Conservation (phyloP, 768 basidiomycete species). For the Suillus fuscotomentosus region DNA sequence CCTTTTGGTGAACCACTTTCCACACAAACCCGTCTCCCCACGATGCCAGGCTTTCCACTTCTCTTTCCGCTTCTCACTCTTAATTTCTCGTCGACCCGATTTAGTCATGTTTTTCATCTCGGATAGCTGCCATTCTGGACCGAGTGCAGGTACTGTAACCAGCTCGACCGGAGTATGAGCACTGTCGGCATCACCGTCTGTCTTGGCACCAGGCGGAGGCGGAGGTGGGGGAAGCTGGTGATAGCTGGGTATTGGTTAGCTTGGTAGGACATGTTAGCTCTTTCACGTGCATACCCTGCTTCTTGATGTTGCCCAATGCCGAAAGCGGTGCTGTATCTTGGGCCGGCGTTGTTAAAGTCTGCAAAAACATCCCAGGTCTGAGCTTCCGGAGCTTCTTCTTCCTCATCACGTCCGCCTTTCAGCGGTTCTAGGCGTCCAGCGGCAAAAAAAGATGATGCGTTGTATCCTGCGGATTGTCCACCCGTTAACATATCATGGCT, state of each 20-base stretch:
- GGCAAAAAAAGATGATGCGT: slow-evolving; percentile 63
- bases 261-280: neutral
- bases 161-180: slow-evolving; percentile 66
- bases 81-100: slow-evolving; percentile 62
- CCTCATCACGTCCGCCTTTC: slow-evolving; percentile 76
- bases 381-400: slow-evolving; percentile 42
- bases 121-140: slow-evolving; percentile 82
- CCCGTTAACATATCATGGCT: slow-evolving; percentile 48
- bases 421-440: slow-evolving; percentile 73
- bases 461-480: slow-evolving; percentile 67
- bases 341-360: slow-evolving; percentile 87
- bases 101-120: slow-evolving; percentile 81
- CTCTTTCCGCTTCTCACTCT: slow-evolving; percentile 48
- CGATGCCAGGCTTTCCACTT: slow-evolving; percentile 78
- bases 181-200: slow-evolving; percentile 36
- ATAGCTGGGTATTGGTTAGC: slow-evolving; percentile 34
- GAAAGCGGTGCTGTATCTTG: slow-evolving; percentile 69
- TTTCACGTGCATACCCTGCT: slow-evolving; percentile 42
- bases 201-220: slow-evolving; percentile 26
- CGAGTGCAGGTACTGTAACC: slow-evolving; percentile 89
- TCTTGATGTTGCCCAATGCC: slow-evolving; percentile 38
- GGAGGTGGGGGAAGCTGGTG: slow-evolving; percentile 38
- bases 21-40: slow-evolving; percentile 78
- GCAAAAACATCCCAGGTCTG: slow-evolving; percentile 79
- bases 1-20: slow-evolving; percentile 72